Base-by-base conservation (phyloP, 306 rosid species). In the Aeschynomene evenia region DNA sequence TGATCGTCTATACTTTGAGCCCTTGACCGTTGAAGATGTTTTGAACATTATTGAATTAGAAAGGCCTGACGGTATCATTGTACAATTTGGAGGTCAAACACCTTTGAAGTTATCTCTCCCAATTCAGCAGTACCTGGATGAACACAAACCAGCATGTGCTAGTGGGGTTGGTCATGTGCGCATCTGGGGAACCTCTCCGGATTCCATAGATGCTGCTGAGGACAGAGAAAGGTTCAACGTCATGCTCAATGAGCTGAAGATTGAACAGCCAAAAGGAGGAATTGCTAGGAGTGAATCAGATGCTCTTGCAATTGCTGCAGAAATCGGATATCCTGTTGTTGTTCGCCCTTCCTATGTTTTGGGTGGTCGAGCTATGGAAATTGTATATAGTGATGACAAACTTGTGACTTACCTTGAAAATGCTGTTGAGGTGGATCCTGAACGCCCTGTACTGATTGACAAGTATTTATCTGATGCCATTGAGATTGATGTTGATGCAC, bases 301-400 rank as follows among this genome's bases (percentile, higher is more conserved):
- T 76, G 99, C 97, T 26, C 89, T 91, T 73, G 76, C 88, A 70
- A 91, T 95, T 68, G 97, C 97, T 1, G 75, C 72, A 24, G 88
- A 91, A 18, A 82, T 95, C 73, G 99, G 99, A 46, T 95, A 95
- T 70, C 99, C 97, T 0, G 92, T 91, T 36, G 97, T 91, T 70
- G 99, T 95, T 68, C 87, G 96, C 10, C 99, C 99, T 66, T 95
- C 96, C 6, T 95, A 95, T 81, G 99, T 91, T 34, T 72, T 91
- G 87, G 99, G 99, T 28, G 99, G 99, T 65, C 93, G 95, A 52
- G 99, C 95, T 54, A 95, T 95, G 99, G 97, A 95, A 77, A 91
- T 95, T 79, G 99, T 87, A n/a, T 87, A 89, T 50, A 82, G 79
- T 3, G 96, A 95, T 13, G 86, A 81, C 1, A 91, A 86, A 63